Conservation (phyloP, 2,329 filamentous ascomycete genomes). For the Lachnellula subtilissima region DNA sequence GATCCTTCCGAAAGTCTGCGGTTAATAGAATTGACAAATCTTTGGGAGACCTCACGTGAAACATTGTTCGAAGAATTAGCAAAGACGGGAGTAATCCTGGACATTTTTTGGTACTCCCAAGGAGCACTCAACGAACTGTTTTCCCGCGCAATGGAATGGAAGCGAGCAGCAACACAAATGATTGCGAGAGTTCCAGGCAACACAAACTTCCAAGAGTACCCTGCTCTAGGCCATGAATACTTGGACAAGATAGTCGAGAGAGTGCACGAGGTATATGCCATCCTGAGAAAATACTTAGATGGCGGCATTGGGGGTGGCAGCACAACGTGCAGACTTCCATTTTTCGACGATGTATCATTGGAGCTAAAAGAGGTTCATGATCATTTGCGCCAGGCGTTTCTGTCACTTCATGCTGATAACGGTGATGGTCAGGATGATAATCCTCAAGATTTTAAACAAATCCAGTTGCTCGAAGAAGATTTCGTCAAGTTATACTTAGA, state of each 20-base stretch:
- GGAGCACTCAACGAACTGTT: constrained; percentile 3
- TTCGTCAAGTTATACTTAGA: constrained; percentile 4
- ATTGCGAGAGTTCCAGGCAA: not conserved
- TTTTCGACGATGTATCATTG: not conserved
- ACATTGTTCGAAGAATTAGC: not conserved
- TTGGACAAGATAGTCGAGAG: not conserved
- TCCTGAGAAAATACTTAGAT: not conserved
- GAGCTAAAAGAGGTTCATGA: no score
- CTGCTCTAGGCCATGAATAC: not conserved
- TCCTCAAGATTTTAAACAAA: not conserved
- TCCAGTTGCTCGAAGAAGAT: constrained; percentile 1
- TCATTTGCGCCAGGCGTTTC: no score
- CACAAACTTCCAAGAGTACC: not conserved
- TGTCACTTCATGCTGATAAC: no score
- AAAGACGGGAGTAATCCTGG: constrained; percentile 1
- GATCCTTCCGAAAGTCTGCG: not conserved
- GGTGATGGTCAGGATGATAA: no score
- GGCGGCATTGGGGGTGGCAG: not conserved
- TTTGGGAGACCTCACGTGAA: not conserved
- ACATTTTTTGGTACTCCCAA: constrained; percentile 6
- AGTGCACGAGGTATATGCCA: not conserved
- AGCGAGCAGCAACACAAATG: not conserved
- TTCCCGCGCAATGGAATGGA: constrained; percentile 8
- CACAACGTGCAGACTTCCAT: not conserved
- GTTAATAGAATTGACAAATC: not conserved